Evolutionary conservation across 1,284 basidiomycete species (phyloP), one percentile per base, ranked within the genome.

Genomic region (Cryptococcus sp.): DNA sequence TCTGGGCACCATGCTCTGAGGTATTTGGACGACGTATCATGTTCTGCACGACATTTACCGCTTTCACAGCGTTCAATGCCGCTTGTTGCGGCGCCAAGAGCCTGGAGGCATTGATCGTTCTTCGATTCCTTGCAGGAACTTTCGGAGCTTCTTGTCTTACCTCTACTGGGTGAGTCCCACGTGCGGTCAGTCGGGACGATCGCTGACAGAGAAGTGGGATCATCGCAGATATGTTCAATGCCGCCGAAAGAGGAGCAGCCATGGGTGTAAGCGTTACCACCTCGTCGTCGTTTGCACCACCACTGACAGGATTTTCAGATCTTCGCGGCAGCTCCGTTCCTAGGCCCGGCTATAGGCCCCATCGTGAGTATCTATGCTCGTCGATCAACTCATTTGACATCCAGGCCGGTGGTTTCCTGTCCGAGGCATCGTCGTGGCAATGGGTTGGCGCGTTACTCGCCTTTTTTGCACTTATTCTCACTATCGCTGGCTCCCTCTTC

Each of bases 301-400:
- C n/a, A n/a, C 28, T 28, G 28, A 28, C 28, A 11, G 4, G 4
- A 28, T 28, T n/a, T 28, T 40, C 37, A n/a, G 23, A 76, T 85
- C 9, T 85, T 85, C 63, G 78, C 83, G 0, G 79, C 80, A 2
- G 83, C 84, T 19, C 84, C 85, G 2, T 86, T 86, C 66, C 77
- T 70, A 59, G 63, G 57, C 50, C n/a, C 51, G 55, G 19, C 63
- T 50, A 25, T 65, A 59, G 44, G 62, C 59, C 23, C 55, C 50
- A 16, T 63, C 59, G n/a, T 66, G 62, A 40, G 50, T 40, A 32
- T 7, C 9, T 16, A 16, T 16, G 23, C 42, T 10, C 24, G 9
- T 18, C 4, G 5, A 9, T 16, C 4, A 16, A 44, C 42, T 4
- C 5, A 44, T 4, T 13, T 41, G 22, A 28, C 39, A 13, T 36